Conservation (phyloP, 345 rosid genomes). For the Cardiospermum halicacabum region DNA sequence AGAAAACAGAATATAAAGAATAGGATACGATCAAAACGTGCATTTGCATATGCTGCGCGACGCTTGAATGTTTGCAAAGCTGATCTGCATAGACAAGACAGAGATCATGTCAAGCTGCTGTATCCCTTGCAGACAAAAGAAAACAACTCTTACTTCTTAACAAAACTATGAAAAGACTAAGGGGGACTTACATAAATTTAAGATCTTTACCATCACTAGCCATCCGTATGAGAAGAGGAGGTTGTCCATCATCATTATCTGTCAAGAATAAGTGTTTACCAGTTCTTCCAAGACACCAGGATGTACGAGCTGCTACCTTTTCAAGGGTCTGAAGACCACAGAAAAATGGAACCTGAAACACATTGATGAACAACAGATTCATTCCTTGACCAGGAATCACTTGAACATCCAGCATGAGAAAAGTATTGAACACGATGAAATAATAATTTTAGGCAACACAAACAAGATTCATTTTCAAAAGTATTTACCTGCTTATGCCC, state of each 20-base stretch:
- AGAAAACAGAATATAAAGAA: conserved; percentile 1
- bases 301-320: conserved; percentile 45
- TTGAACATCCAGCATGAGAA: not conserved
- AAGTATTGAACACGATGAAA: not conserved
- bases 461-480: conserved; percentile 2
- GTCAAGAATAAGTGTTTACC: conserved; percentile 80
- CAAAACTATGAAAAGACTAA: conserved; percentile 3
- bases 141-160: conserved; percentile 2
- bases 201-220: conserved; percentile 55
- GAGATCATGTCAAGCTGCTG: conserved; percentile 7
- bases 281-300: conserved; percentile 73
- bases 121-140: conserved; percentile 1
- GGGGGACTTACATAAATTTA: conserved; percentile 68
- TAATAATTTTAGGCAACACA: conserved; percentile 1
- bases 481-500: conserved; percentile 79
- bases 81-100: conserved; percentile 49
- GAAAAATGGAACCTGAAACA: conserved; percentile 63
- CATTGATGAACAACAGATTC: not conserved
- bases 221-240: conserved; percentile 83
- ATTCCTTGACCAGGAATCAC: not conserved
- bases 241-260: conserved; percentile 50
- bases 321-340: conserved; percentile 65
- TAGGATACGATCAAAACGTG: conserved; percentile 77
- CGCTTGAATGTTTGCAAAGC: conserved; percentile 76
- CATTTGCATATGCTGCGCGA: conserved; percentile 78